Evolutionary conservation across 768 basidiomycete species (phyloP), one percentile per base, ranked within the genome.

Genomic region (Russula ochroleuca): DNA sequence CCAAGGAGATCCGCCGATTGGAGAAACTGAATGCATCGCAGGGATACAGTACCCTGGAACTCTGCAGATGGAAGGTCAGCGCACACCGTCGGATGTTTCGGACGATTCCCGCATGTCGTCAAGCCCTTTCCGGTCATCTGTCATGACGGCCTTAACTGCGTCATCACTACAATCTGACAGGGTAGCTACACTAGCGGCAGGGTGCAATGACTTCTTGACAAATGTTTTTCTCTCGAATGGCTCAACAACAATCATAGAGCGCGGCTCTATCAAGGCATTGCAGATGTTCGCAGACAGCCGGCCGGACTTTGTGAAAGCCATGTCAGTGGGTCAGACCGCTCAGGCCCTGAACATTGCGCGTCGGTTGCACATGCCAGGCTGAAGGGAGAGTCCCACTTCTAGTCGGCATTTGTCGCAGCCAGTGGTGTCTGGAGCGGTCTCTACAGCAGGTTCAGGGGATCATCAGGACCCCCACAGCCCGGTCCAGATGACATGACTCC

Each of bases 61-160:
- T 0, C 89, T 91, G 3, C 79, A 81, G 19, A 78, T 78, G 13
- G 87, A 92, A 62, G 75, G 74, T 43, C 71, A 72, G 69, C 73
- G 76, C 59, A 84, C 85, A 25, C 82, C 85, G 5, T 85, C 85
- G 15, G 85, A 85, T 13, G 72, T 74, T n/a, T 74, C 77, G 40
- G 73, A 75, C 25, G 82, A 83, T 40, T 75, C 80, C 1, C 80
- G 80, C 55, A 73, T 79, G 41, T 71, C 78, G 48, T 72, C 81
- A 11, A 85, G 86, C 0, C 90, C 93, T 0, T 91, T 92, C 71
- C 87, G 87, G 15, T 93, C 92, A 10, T 92, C 95, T 5, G 97
- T 99, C 67, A 98, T 99, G 76, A 98, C 98, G 66, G 97, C 97
- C n/a, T 81, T 98, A 53, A 99, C 97, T 1, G 97, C 97, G 2